phyloP scores from a whole-genome alignment of 225 moss, liverwort and hornwort genomes.

The Polytrichum formosum region DNA sequence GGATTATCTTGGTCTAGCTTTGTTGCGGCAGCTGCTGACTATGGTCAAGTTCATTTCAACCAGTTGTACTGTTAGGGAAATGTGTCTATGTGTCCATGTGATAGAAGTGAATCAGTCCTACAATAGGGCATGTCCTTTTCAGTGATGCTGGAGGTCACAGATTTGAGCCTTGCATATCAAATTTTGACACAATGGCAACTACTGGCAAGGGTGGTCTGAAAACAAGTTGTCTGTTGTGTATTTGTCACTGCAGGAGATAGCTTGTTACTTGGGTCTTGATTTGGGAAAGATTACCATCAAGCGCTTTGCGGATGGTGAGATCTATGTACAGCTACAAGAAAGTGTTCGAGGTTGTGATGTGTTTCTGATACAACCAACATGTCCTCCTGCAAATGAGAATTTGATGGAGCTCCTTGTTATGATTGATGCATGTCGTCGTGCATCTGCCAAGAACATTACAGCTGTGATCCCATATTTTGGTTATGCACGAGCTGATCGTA shows the following conservation, averaged over 20 bases:
- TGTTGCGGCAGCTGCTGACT: no score
- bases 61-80: no score
- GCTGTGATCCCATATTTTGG: slow-evolving; percentile 72
- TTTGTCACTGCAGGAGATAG: slow-evolving; percentile 46
- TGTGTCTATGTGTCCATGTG: no score
- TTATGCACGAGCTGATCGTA: slow-evolving; percentile 68
- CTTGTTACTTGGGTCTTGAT: slow-evolving; percentile 61
- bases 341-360: slow-evolving; percentile 70
- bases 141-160: no score
- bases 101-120: no score
- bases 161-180: no score
- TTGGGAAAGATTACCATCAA: slow-evolving; percentile 54
- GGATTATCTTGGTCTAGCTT: no score
- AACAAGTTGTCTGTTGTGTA: neutral
- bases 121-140: no score
- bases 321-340: slow-evolving; percentile 68
- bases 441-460: slow-evolving; percentile 67
- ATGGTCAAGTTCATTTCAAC: no score
- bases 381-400: slow-evolving; percentile 69
- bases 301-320: slow-evolving; percentile 72
- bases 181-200: no score
- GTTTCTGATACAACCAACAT: slow-evolving; percentile 62
- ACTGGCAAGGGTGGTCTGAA: neutral
- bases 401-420: slow-evolving; percentile 73
- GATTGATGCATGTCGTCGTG: slow-evolving; percentile 71